Evolutionary conservation across 139 green algal species (phyloP), one percentile per base, ranked within the genome.

Genomic region (Haematococcus lacustris): DNA sequence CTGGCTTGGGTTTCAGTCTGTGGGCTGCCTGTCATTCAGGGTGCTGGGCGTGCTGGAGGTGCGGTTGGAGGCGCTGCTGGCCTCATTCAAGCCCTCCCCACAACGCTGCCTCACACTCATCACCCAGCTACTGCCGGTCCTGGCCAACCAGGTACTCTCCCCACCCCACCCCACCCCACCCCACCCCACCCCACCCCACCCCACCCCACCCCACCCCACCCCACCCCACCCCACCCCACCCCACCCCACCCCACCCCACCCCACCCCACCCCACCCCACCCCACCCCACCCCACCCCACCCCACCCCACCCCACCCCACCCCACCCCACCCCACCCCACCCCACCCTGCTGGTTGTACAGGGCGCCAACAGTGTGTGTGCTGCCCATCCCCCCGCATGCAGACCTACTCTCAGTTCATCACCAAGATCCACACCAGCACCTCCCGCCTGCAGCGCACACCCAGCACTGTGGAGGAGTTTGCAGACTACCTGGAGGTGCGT

Each of bases 401-500:
- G 66, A 59, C 62, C 17, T 89, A 89, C 82, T 64, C 59, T 33
- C 59, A 62, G 2, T 90, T 90, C 78, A 89, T 91, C 50, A 70
- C 66, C 38, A 63, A 79, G 47, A 66, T 90, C 51, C 81, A 89
- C 38, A 61, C 67, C 38, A 76, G 81, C 43, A 90, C 81, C 30
- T 64, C 73, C 34, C 33, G 37, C 25, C 76, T 92, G 40, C 77
- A 68, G 51, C 39, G 33, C 57, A 30, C 59, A 4, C 78, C 81
- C 35, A 70, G 47, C 41, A 80, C 38, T 2, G 83, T 87, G 23
- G 88, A 91, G 66, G 89, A 93, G 73, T 92, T 88, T 50, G 77
- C 73, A 3, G 69, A 74, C 3, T 77, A 75, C 78, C 66, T 83
- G 39, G 73, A 78, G 51, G 67, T 72, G 43, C n/a, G 43, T 37